A percentile compares a stretch with the other conserved stretches of the same genome.
Conservation (phyloP, 2,329 filamentous ascomycete species). For the Pyricularia grisea region DNA sequence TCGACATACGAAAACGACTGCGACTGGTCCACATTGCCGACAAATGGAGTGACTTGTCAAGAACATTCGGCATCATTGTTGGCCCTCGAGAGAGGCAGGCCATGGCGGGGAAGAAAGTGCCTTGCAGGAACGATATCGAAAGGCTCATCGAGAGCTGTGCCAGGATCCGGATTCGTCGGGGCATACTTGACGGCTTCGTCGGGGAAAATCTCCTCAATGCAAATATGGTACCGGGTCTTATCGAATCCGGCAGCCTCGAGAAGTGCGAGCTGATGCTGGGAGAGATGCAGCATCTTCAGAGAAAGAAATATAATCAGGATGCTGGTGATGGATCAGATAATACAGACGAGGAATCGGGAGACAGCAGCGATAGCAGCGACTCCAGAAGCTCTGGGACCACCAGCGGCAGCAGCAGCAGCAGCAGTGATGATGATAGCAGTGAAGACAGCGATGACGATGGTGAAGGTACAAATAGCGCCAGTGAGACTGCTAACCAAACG, state of each 20-base stretch:
- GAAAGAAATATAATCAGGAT: not conserved
- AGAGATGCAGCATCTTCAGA: not conserved
- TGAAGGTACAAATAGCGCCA: not conserved
- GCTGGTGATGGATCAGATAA: not conserved
- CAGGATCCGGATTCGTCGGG: not conserved
- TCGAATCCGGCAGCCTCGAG: not conserved
- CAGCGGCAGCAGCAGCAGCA: not conserved
- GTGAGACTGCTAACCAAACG: not conserved
- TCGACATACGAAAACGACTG: not conserved
- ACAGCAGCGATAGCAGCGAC: not conserved
- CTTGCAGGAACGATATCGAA: not conserved
- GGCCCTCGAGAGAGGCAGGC: not conserved
- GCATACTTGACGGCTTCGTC: not conserved
- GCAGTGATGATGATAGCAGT: not conserved
- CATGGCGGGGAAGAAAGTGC: not conserved
- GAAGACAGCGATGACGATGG: not conserved
- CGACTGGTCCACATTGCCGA: not conserved
- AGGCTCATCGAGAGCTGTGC: conserved; percentile 2
- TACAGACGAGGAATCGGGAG: not conserved
- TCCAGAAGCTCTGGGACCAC: not conserved
- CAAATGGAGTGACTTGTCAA: not conserved
- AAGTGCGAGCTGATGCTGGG: not conserved
- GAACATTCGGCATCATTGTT: not conserved
- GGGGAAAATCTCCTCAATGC: not conserved
- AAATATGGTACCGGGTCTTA: not conserved